Conservation (phyloP, 176 grass and related monocot genomes). For the Oryza nivara region DNA sequence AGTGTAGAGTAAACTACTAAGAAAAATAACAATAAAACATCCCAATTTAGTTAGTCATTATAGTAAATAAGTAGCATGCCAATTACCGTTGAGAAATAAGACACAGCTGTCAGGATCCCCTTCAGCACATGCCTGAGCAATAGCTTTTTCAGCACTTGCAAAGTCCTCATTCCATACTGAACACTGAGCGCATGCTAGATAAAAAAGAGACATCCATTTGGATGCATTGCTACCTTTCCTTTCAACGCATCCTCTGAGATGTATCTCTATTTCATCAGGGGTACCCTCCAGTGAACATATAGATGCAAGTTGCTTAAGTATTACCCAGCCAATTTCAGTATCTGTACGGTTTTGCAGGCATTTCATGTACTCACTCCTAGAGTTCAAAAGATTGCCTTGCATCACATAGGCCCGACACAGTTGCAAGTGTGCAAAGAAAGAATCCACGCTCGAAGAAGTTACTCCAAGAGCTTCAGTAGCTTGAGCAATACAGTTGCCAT, state of each 20-base stretch:
- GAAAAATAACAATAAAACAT: background rate
- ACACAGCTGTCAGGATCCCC: slow-evolving; percentile 70
- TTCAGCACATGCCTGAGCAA: slow-evolving; percentile 68
- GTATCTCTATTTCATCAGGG: slow-evolving; percentile 64
- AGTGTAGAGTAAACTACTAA: background rate
- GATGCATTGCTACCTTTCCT: slow-evolving; percentile 50
- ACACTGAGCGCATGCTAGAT: slow-evolving; percentile 77
- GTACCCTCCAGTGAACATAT: slow-evolving; percentile 55
- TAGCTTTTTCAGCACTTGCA: slow-evolving; percentile 68
- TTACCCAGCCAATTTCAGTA: slow-evolving; percentile 81
- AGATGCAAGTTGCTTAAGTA: slow-evolving; percentile 85
- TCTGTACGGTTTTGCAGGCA: slow-evolving; percentile 62
- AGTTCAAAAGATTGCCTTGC: slow-evolving; percentile 61
- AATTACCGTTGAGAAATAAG: slow-evolving; percentile 80
- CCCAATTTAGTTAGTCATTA: background rate
- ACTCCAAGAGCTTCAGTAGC: slow-evolving; percentile 60
- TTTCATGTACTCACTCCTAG: slow-evolving; percentile 69
- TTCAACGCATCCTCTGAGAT: slow-evolving; percentile 55
- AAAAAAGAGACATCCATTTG: slow-evolving; percentile 73
- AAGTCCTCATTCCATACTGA: slow-evolving; percentile 73
- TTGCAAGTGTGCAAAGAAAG: slow-evolving; percentile 85
- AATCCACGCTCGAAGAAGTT: slow-evolving; percentile 42
- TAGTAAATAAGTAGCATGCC: background rate
- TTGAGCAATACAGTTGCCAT: slow-evolving; percentile 48
- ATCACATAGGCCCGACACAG: slow-evolving; percentile 68